Evolutionary conservation across 768 basidiomycete species (phyloP).

Genomic region (Tricholoma sp.): DNA sequence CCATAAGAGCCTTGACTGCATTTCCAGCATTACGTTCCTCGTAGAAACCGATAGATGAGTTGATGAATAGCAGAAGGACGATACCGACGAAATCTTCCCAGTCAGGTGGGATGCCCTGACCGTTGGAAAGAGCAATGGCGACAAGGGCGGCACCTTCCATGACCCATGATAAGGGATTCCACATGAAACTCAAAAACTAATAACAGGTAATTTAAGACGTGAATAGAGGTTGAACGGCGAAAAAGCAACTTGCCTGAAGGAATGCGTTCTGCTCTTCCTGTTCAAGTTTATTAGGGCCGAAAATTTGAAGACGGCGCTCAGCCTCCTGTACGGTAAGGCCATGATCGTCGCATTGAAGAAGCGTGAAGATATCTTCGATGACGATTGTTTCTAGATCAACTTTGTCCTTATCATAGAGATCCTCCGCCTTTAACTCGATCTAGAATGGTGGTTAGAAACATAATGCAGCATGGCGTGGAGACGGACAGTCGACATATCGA

Average conservation of each 20-base stretch:
- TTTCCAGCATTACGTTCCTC: constrained; percentile 97
- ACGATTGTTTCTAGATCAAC: constrained; percentile 97
- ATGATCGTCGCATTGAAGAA: constrained; percentile 83
- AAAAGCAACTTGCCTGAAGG: constrained; percentile 57
- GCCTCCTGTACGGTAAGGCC: constrained; percentile 80
- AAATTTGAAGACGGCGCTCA: constrained; percentile 78
- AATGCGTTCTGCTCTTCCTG: constrained; percentile 86
- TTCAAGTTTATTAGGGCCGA: constrained; percentile 95
- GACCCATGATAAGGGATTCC: constrained; percentile 99
- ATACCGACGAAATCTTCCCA: constrained; percentile 99
- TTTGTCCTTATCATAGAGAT: constrained; percentile 97
- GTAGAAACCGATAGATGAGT: constrained; percentile 97
- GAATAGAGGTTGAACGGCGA: neutral
- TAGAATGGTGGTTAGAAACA: constrained; percentile 14
- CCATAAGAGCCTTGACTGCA: constrained; percentile 99
- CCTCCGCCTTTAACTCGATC: constrained; percentile 90
- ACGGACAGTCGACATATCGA: constrained; percentile 77
- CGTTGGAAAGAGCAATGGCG: constrained; percentile 95
- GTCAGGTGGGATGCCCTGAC: constrained; percentile 79
- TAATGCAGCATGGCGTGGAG: constrained; percentile 3
- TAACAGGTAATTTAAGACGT: neutral
- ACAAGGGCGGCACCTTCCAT: constrained; percentile 97
- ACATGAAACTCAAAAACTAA: constrained; percentile 95
- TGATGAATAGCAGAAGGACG: constrained; percentile 84
- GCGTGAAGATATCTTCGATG: constrained; percentile 94